A percentile compares a stretch with the other conserved stretches of the same genome.
phyloP scores from a whole-genome alignment of 306 rosid genomes.

The Corylus heterophylla region DNA sequence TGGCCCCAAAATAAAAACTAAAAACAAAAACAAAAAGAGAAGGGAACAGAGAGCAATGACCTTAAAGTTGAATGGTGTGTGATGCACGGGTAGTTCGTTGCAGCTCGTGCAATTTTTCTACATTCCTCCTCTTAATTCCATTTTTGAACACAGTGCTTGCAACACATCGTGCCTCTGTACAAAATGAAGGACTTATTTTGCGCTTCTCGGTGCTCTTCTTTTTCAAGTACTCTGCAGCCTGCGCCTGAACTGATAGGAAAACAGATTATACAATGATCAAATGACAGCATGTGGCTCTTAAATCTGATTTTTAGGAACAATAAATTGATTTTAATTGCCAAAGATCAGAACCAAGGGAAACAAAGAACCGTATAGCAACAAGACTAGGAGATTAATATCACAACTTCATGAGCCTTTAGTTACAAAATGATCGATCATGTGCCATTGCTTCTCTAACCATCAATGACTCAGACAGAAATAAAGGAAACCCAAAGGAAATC shows the following conservation, averaged over 20 bases:
- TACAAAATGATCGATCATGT: not conserved
- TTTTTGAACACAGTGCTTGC: slow-evolving; percentile 71
- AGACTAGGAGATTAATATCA: not conserved
- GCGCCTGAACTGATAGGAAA: slow-evolving; percentile 68
- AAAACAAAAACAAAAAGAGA: not conserved
- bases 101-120: slow-evolving; percentile 46
- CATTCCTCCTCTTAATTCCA: slow-evolving; percentile 69
- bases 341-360: slow-evolving; percentile 1
- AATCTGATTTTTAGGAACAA: not conserved
- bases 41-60: slow-evolving; percentile 21
- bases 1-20: not conserved
- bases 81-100: slow-evolving; percentile 29
- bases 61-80: slow-evolving; percentile 25
- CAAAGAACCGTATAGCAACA: not conserved
- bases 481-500: not conserved
- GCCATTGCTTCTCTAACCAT: not conserved
- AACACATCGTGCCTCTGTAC: slow-evolving; percentile 38
- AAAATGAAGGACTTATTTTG: slow-evolving; percentile 24
- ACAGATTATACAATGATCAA: slow-evolving; percentile 22
- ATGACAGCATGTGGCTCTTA: slow-evolving; percentile 8
- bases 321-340: not conserved
- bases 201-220: slow-evolving; percentile 46
- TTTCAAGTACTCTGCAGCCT: slow-evolving; percentile 64
- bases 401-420: not conserved
- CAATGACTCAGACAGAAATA: not conserved